Conservation (phyloP, 768 basidiomycete species). For the Naganishia vishniacii region DNA sequence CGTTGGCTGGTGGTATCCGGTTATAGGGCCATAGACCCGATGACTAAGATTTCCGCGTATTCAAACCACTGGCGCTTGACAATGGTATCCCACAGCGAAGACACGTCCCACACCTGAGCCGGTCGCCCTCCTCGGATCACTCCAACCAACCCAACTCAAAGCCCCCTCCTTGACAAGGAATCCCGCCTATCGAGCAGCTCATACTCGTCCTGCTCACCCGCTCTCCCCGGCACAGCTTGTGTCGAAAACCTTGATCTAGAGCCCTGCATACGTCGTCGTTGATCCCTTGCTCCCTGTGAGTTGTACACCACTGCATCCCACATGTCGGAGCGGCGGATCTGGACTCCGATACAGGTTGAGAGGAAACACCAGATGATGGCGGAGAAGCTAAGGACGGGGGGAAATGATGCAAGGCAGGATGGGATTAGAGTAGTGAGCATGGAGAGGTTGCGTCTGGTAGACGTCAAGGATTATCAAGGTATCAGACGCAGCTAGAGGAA, state of each 20-base stretch:
- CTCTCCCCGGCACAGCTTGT: conserved; percentile 17
- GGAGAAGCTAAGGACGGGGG: background rate
- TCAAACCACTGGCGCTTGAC: no score
- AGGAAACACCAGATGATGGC: conserved; percentile 45
- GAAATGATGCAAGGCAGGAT: background rate
- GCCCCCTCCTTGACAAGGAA: background rate
- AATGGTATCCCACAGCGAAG: no score
- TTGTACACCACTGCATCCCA: conserved; percentile 31
- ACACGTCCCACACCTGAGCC: no score
- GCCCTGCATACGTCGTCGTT: conserved; percentile 11
- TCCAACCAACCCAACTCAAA: no score
- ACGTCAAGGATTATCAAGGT: background rate
- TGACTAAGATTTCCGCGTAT: no score
- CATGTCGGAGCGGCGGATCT: conserved; percentile 33
- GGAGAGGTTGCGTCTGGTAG: background rate
- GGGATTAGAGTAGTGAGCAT: background rate
- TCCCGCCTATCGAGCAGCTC: conserved; percentile 36
- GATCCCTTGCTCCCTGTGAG: conserved; percentile 6
- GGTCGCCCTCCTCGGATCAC: no score
- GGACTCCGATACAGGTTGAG: conserved; percentile 42
- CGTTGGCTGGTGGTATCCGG: no score
- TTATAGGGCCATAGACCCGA: no score
- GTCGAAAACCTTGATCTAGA: background rate
- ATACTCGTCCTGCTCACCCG: conserved; percentile 32
- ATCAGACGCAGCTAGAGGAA: no score